Base-by-base conservation (phyloP, 2,329 filamentous ascomycete species). In the Hypomyces rosellus region DNA sequence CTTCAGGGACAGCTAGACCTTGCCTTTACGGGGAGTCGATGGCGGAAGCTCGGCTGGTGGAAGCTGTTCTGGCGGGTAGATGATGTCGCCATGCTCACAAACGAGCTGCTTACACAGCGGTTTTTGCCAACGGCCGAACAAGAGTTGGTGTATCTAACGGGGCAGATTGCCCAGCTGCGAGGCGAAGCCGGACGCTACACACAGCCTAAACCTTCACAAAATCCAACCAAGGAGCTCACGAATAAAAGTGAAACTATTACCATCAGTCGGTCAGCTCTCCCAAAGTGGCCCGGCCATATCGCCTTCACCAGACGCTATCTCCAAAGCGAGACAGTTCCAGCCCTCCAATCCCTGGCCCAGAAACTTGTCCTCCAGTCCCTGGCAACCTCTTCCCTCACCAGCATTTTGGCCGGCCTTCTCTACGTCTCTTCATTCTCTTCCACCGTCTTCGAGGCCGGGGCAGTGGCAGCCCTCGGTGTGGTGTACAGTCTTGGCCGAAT, bases 1-100 rank as follows among this genome's bases (percentile, higher is more conserved):
- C 77, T 97, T 7, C 88, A 89, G 55, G 79, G 86, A 46, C 80
- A 90, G 58, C 80, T 96, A 2, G 86, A 92, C 56, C 71, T 81
- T 41, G 90, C 89, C 0, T 92, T 96, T 59, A 74, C 79, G 0
- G 83, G 87, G n/a, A 76, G 73, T 15, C 76, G 83, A 37, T 96
- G 92, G 92, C 80, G 82, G 22, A 85, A 87, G 55, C 74, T 96
- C 4, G 79, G 84, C 14, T 97, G 92, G 91, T 96, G 89, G 86
- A 95, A 95, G 65, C 77, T 97, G 0, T 90, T 96, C 64, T 96
- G 90, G 90, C 83, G 89, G 16, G 90, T 93, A 20, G 92, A 97
- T 63, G 92, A 96, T 61, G 89, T 96, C 11, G 82, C 83, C 3
- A 86, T 92, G 77, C 83, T 96, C 49, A 84, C 87, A 3, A 81